Percentiles rank a stretch among this genome's conserved stretches.
These are phyloP conservation scores for Penicillium sp. DNA, from an alignment of 2,329 filamentous ascomycete species.

Conservation along the genomic window DNA sequence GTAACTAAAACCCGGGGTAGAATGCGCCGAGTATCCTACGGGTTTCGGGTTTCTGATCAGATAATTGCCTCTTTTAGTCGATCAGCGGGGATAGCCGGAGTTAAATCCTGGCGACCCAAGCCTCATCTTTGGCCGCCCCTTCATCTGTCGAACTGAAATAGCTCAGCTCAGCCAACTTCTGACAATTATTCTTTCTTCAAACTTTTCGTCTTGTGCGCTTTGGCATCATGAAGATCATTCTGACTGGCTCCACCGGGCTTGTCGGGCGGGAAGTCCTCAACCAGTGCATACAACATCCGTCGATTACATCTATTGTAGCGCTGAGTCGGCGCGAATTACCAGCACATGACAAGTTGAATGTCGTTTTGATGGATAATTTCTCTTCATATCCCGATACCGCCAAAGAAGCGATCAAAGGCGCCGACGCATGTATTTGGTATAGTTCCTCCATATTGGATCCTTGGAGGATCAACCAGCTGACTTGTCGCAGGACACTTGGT, in stretches of 20 bases:
- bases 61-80: background rate
- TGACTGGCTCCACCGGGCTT: slow-evolving; percentile 23
- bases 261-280: slow-evolving; percentile 51
- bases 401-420: slow-evolving; percentile 45
- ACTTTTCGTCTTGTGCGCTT: too few relatives aligned
- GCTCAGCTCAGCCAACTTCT: too few relatives aligned
- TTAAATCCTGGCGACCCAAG: background rate
- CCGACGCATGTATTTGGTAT: slow-evolving; percentile 53
- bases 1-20: too few relatives aligned
- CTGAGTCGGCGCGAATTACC: slow-evolving; percentile 55
- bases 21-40: background rate
- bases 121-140: too few relatives aligned
- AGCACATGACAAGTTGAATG: slow-evolving; percentile 54
- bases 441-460: background rate
- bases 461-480: background rate
- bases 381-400: slow-evolving; percentile 53
- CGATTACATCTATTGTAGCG: slow-evolving; percentile 57
- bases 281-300: slow-evolving; percentile 54
- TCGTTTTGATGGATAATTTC: slow-evolving; percentile 60
- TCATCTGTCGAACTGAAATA: too few relatives aligned
- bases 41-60: background rate
- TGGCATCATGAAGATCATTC: slow-evolving; percentile 22
- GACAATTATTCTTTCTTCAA: too few relatives aligned
- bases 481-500: background rate
- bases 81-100: background rate